Conservation (phyloP, 345 rosid species). For the Dimocarpus longan region DNA sequence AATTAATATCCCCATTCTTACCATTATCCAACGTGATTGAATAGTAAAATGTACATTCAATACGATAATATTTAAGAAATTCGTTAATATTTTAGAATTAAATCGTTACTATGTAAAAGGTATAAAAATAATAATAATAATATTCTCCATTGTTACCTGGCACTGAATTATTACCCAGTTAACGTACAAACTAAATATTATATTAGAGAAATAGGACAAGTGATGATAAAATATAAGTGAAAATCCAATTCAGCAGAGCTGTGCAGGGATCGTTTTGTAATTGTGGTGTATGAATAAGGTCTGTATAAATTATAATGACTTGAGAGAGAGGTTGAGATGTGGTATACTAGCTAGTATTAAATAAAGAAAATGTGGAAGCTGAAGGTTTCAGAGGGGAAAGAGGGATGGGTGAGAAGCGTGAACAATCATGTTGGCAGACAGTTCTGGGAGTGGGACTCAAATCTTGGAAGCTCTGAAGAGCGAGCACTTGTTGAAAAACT, state of each 20-base stretch:
- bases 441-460: constrained; percentile 53
- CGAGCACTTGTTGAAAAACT: constrained; percentile 32
- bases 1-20: too few species aligned
- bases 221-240: background rate
- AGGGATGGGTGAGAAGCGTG: constrained; percentile 31
- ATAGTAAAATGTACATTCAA: too few species aligned
- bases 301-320: background rate
- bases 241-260: background rate
- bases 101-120: too few species aligned
- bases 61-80: too few species aligned
- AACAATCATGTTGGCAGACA: constrained; percentile 56
- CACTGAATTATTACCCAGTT: too few species aligned
- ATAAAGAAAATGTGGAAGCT: constrained; percentile 55
- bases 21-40: too few species aligned
- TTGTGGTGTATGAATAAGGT: background rate
- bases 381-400: constrained; percentile 46
- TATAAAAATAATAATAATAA: too few species aligned
- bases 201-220: background rate
- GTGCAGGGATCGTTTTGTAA: constrained; percentile 5
- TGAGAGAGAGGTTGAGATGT: background rate
- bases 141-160: too few species aligned
- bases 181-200: background rate
- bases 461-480: constrained; percentile 34
- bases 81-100: too few species aligned
- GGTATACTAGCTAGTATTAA: background rate